Percentiles rank a stretch among this genome's conserved stretches.
Evolutionary conservation across 495 filamentous ascomycete species (phyloP).

Genomic region (Halenospora varia): DNA sequence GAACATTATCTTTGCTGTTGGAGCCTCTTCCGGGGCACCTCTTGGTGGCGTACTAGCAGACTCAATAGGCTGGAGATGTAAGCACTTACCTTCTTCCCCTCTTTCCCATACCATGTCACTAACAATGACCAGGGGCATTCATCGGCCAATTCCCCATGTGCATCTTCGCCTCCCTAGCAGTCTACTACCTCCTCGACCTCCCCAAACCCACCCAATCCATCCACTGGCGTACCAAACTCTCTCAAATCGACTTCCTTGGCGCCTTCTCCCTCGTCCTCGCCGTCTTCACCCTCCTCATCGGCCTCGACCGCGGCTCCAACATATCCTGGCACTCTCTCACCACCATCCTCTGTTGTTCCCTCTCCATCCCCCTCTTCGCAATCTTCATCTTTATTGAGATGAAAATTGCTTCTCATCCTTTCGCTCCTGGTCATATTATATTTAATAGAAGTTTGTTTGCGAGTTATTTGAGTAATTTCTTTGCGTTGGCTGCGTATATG

Average conservation of each 20-base stretch:
- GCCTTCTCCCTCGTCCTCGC: slow-evolving; percentile 67
- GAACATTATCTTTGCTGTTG: slow-evolving; percentile 73
- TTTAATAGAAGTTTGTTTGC: slow-evolving; percentile 66
- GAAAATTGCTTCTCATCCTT: slow-evolving; percentile 68
- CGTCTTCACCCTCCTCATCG: slow-evolving; percentile 67
- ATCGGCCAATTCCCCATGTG: slow-evolving; percentile 67
- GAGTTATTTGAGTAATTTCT: slow-evolving; percentile 72
- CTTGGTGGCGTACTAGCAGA: slow-evolving; percentile 75
- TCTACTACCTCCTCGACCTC: slow-evolving; percentile 58
- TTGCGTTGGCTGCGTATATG: slow-evolving; percentile 65
- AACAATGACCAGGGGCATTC: slow-evolving; percentile 55
- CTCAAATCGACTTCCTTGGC: slow-evolving; percentile 76
- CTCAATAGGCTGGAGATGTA: slow-evolving; percentile 79
- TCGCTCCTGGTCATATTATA: slow-evolving; percentile 77
- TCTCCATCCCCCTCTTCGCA: slow-evolving; percentile 58
- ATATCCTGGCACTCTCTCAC: slow-evolving; percentile 58
- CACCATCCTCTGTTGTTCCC: slow-evolving; percentile 53
- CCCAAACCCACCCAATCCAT: slow-evolving; percentile 49
- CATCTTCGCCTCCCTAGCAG: slow-evolving; percentile 59
- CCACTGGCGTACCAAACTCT: slow-evolving; percentile 45
- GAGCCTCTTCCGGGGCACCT: slow-evolving; percentile 67
- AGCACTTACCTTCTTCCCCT: slow-evolving; percentile 35
- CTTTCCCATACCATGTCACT: background rate
- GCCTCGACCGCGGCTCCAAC: slow-evolving; percentile 77
- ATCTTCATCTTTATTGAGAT: slow-evolving; percentile 69